A percentile compares a stretch with the other conserved stretches of the same genome.
These are phyloP conservation scores for Tylopilus balloui DNA, from an alignment of 768 basidiomycete genomes.

Conservation along the genomic window DNA sequence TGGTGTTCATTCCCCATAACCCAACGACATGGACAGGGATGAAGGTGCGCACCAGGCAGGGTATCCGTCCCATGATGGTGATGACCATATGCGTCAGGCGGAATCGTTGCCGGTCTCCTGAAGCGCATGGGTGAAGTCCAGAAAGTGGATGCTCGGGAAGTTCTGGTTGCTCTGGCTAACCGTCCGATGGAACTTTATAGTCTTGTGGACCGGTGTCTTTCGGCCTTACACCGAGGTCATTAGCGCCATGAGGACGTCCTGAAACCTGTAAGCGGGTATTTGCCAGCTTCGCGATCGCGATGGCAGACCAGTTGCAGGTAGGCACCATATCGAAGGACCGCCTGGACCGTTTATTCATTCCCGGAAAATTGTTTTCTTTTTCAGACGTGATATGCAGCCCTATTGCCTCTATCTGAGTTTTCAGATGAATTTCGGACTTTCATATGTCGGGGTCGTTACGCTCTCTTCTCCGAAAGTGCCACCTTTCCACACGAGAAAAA, in stretches of 20 bases:
- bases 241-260: conserved; percentile 23
- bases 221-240: conserved; percentile 8
- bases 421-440: conserved; percentile 30
- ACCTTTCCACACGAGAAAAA: conserved; percentile 14
- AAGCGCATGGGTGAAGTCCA: background rate
- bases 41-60: conserved; percentile 17
- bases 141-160: conserved; percentile 9
- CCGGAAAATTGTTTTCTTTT: conserved; percentile 18
- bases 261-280: conserved; percentile 15
- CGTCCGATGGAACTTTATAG: conserved; percentile 24
- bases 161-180: conserved; percentile 15
- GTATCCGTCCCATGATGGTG: background rate
- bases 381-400: conserved; percentile 19
- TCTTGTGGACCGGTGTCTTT: conserved; percentile 9
- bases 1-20: conserved; percentile 12
- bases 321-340: conserved; percentile 25
- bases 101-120: background rate
- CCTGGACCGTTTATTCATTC: conserved; percentile 25
- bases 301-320: conserved; percentile 22
- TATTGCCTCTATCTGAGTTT: conserved; percentile 28
- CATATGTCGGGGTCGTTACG: conserved; percentile 25
- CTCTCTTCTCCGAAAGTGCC: conserved; percentile 25
- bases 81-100: background rate
- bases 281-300: conserved; percentile 27
- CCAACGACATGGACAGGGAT: conserved; percentile 9